Conservation (phyloP, 2,329 filamentous ascomycete species). For the Diaporthe batatas region DNA sequence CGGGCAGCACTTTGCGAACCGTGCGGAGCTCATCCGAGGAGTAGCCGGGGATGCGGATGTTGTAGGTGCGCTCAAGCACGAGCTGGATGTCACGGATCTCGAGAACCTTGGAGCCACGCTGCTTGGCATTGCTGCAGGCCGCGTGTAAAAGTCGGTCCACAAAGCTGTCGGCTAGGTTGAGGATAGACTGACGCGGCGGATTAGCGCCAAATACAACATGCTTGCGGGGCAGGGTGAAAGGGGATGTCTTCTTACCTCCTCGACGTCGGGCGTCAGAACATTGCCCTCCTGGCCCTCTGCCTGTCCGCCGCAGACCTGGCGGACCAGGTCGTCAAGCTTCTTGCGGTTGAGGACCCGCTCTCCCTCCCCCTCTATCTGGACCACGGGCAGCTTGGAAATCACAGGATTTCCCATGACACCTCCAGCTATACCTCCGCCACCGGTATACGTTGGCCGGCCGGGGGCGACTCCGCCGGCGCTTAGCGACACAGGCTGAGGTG, state of each 20-base stretch:
- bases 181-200: conserved; percentile 73
- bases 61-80: conserved; percentile 86
- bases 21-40: conserved; percentile 94
- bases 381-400: conserved; percentile 83
- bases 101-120: conserved; percentile 89
- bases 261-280: conserved; percentile 88
- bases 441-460: conserved; percentile 85
- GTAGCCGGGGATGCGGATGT: conserved; percentile 94
- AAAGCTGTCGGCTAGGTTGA: conserved; percentile 92
- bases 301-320: conserved; percentile 89
- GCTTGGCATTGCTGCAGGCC: conserved; percentile 92
- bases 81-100: conserved; percentile 91
- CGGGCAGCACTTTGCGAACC: conserved; percentile 92
- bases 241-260: conserved; percentile 77
- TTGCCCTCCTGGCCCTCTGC: conserved; percentile 80
- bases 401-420: conserved; percentile 91
- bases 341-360: conserved; percentile 97
- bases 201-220: neutral
- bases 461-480: conserved; percentile 68
- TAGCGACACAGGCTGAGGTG: conserved; percentile 81
- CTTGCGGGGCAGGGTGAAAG: conserved; percentile 9
- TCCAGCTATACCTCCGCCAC: conserved; percentile 80
- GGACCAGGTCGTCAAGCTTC: conserved; percentile 94
- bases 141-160: conserved; percentile 90
- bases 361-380: conserved; percentile 90